Conservation (phyloP, 75 land plant species). For the Sequoiadendron giganteum region DNA sequence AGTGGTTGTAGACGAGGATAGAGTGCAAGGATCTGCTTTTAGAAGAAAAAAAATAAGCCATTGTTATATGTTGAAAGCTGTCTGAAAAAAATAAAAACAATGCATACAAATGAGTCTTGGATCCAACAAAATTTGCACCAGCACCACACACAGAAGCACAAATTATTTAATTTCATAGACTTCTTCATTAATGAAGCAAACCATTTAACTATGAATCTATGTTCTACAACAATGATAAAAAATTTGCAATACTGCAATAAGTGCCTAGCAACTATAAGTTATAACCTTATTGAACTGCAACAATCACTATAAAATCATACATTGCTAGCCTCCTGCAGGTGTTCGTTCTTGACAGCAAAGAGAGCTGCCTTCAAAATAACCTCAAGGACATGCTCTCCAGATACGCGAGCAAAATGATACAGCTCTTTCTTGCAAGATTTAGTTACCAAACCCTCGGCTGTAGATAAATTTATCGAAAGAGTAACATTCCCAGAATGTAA, state of each 20-base stretch:
- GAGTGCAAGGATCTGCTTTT: slow-evolving; percentile 61
- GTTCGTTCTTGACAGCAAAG: slow-evolving; percentile 57
- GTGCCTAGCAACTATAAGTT: not conserved
- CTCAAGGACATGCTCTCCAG: slow-evolving; percentile 79
- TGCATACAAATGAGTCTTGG: not conserved
- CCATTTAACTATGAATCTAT: not conserved
- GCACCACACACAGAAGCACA: not conserved
- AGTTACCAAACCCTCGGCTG: slow-evolving; percentile 25
- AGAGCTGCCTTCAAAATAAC: slow-evolving; percentile 75
- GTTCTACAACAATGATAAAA: not conserved
- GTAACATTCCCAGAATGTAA: slow-evolving; percentile 17
- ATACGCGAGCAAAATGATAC: slow-evolving; percentile 86
- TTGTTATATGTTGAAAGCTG: not conserved
- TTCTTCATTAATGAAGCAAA: not conserved
- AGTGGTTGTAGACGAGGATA: slow-evolving; percentile 91
- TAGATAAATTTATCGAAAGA: slow-evolving; percentile 14
- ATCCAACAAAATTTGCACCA: not conserved
- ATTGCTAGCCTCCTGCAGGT: slow-evolving; percentile 77
- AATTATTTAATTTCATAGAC: not conserved
- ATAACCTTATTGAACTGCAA: not conserved
- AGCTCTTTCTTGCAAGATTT: slow-evolving; percentile 69
- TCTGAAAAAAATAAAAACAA: not conserved
- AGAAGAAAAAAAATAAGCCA: not conserved
- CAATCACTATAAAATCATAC: slow-evolving; percentile 45
- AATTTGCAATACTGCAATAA: not conserved